phyloP scores from a whole-genome alignment of 2,329 filamentous ascomycete species.

The Torrubiella hemipterigena region DNA sequence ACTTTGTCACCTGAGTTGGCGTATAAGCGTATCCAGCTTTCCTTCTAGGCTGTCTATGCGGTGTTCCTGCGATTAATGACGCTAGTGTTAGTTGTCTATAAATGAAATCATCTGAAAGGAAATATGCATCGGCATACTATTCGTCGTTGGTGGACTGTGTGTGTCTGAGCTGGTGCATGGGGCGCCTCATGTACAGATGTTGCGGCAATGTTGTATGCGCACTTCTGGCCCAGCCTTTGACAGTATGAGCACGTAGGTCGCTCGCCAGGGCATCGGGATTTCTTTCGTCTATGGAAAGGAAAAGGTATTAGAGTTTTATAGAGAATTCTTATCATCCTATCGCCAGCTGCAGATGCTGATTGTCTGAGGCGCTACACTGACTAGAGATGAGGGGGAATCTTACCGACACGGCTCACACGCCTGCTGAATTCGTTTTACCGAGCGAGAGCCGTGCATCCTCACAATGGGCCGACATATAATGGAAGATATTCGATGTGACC shows the following conservation, averaged over 20 bases:
- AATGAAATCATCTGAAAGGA: neutral
- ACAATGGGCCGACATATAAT: too few species aligned
- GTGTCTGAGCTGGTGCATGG: constrained; percentile 3
- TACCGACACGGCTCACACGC: too few species aligned
- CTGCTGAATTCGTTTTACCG: too few species aligned
- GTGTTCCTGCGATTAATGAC: constrained; percentile 19
- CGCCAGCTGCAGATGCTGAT: too few species aligned
- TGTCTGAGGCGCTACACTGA: too few species aligned
- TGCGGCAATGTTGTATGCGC: constrained; percentile 22
- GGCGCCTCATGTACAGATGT: too few species aligned
- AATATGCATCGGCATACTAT: constrained; percentile 6
- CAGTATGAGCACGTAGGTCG: constrained; percentile 36
- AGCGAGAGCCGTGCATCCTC: too few species aligned
- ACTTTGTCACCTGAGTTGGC: constrained; percentile 9
- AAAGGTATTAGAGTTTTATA: too few species aligned
- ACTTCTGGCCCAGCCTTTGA: constrained; percentile 32
- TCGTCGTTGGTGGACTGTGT: constrained; percentile 8
- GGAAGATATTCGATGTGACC: too few species aligned
- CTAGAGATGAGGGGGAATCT: too few species aligned
- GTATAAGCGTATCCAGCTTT: constrained; percentile 12
- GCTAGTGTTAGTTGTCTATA: neutral
- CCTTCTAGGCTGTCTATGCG: constrained; percentile 19
- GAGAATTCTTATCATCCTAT: too few species aligned
- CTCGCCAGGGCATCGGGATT: constrained; percentile 37
- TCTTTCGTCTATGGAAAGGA: constrained; percentile 42